These are phyloP conservation scores for California macrophylla DNA, from an alignment of 441 rosid genomes.

Conservation along the genomic window DNA sequence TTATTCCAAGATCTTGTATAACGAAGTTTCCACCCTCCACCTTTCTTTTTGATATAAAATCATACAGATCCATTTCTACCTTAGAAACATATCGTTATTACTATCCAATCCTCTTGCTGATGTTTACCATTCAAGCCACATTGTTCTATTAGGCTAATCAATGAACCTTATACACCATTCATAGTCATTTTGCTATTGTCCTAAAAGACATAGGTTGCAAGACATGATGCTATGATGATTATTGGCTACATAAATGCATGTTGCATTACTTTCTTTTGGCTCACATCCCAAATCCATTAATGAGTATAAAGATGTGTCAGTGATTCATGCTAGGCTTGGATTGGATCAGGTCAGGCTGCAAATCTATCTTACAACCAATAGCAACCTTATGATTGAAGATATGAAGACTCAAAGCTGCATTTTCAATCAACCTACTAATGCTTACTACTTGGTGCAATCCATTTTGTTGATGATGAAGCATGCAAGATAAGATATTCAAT, in stretches of 20 bases:
- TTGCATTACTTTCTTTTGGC: neutral
- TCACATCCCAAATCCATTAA: neutral
- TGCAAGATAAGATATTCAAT: neutral
- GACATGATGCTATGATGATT: neutral
- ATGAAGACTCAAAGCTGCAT: neutral
- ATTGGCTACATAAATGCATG: neutral
- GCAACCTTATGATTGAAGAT: neutral
- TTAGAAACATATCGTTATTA: conserved; percentile 5
- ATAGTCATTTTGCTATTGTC: neutral
- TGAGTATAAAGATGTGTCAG: neutral
- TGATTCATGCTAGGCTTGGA: neutral
- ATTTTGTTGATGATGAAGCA: neutral
- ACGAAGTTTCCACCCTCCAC: conserved; percentile 4
- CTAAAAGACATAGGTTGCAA: neutral
- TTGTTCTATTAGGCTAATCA: neutral
- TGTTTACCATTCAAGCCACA: neutral
- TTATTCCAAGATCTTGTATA: neutral
- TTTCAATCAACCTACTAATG: neutral
- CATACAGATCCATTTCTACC: neutral
- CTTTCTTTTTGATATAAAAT: neutral
- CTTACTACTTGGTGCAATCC: neutral
- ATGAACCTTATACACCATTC: neutral
- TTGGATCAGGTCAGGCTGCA: neutral
- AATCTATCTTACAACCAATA: neutral
- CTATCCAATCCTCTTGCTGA: neutral